Base-by-base conservation (phyloP, 495 filamentous ascomycete genomes). In the Aspergillus baeticus region DNA sequence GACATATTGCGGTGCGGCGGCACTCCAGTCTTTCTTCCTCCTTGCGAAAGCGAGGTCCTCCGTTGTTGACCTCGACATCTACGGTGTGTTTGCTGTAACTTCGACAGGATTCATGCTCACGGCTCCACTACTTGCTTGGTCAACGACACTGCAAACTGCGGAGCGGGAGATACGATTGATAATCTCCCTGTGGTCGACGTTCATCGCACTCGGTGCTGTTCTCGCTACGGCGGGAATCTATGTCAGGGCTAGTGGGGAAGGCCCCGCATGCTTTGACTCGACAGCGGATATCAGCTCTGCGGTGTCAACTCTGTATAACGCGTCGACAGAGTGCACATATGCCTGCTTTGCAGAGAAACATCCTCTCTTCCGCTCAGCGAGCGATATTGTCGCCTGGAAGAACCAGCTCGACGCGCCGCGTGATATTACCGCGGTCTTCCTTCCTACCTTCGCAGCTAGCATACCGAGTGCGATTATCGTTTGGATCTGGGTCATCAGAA, bases 11-110 rank as follows among this genome's bases (percentile, higher is more conserved):
- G 45, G 45, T 20, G 22, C 45, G 17, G 45, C 45, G 1, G 23
- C 45, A 5, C n/a, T 48, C 6, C 45, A 48, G 15, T 48, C 45
- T 6, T 17, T 48, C 45, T 31, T 48, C 14, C 45, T 48, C 6
- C 10, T 48, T 7, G 20, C 45, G 0, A 48, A 48, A 18, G 10
- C 34, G 11, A 26, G 26, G 10, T 48, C 45, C 10, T 31, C 8
- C 17, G 34, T 15, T 34, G 45, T 48, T 48, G 45, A 48, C 34
- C 45, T 48, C 23, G 45, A 48, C 26, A 48, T 33, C 18, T 48
- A 48, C 29, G 45, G 45, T n/a, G 45, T 48, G 5, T 48, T 48
- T 34, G 45, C 45, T 6, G 29, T 48, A 5, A 48, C 45, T 11
- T 48, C 45, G 29, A 33, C 45, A 10, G 45, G 22, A 5, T 26